Evolutionary conservation across 352 stramenopile species (phyloP).

Genomic region (Globisporangium megalacanthum): DNA sequence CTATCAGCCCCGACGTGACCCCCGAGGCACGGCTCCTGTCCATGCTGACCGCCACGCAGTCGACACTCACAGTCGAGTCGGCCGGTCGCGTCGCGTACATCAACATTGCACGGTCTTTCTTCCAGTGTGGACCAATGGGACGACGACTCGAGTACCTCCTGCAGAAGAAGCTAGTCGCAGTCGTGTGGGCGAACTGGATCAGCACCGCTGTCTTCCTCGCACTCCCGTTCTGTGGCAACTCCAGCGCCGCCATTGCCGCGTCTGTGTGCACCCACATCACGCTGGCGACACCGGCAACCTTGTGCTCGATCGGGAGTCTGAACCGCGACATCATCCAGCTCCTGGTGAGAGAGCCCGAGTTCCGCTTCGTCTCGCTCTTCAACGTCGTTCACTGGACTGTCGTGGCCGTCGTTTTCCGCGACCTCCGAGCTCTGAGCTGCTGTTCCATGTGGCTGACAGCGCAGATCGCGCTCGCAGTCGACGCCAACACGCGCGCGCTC

Average conservation of each 20-base stretch:
- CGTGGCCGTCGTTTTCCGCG: slow-evolving; percentile 11
- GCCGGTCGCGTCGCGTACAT: slow-evolving; percentile 6
- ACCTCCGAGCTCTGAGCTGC: slow-evolving; percentile 15
- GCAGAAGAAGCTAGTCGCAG: background rate
- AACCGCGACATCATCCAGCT: slow-evolving; percentile 15
- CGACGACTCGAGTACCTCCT: slow-evolving; percentile 6
- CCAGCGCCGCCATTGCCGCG: background rate
- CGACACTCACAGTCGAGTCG: slow-evolving; percentile 6
- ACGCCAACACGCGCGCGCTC: slow-evolving; percentile 15
- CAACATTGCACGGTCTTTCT: slow-evolving; percentile 1
- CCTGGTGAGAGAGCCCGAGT: slow-evolving; percentile 19
- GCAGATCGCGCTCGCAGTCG: slow-evolving; percentile 17
- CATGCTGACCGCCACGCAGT: slow-evolving; percentile 6
- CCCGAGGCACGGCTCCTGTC: slow-evolving; percentile 7
- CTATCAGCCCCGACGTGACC: background rate
- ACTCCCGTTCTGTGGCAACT: slow-evolving; percentile 12
- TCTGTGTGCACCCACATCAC: slow-evolving; percentile 3
- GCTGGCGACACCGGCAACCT: slow-evolving; percentile 15
- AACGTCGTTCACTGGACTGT: slow-evolving; percentile 23
- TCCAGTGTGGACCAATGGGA: background rate
- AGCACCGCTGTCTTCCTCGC: slow-evolving; percentile 5
- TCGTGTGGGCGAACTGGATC: slow-evolving; percentile 11
- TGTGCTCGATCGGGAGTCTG: slow-evolving; percentile 12
- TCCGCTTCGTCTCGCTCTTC: slow-evolving; percentile 16
- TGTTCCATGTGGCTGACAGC: slow-evolving; percentile 20